phyloP scores from a whole-genome alignment of 441 rosid genomes.

The Populus trichocarpa region DNA sequence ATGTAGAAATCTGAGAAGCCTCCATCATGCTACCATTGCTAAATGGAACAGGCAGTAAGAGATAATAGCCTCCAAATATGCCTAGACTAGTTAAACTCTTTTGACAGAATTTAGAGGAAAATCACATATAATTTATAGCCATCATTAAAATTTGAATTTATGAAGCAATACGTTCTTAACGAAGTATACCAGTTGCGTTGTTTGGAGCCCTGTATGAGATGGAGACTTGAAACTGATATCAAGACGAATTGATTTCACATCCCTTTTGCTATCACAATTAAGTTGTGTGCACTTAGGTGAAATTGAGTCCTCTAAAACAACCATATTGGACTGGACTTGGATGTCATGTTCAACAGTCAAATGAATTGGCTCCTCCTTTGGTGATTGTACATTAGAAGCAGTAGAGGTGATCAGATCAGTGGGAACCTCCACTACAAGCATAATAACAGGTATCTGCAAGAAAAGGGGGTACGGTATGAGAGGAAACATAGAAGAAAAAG shows the following conservation, averaged over 20 bases:
- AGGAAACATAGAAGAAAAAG: constrained; percentile 30
- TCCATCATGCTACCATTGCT: neutral
- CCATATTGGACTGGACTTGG: constrained; percentile 40
- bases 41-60: no score
- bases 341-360: constrained; percentile 42
- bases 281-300: constrained; percentile 41
- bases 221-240: constrained; percentile 95
- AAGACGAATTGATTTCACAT: constrained; percentile 72
- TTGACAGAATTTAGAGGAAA: neutral
- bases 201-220: constrained; percentile 96
- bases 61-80: no score
- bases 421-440: constrained; percentile 97
- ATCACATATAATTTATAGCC: neutral
- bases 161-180: constrained; percentile 2
- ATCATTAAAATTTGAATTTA: neutral
- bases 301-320: constrained; percentile 50
- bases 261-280: constrained; percentile 35
- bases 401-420: constrained; percentile 60
- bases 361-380: constrained; percentile 49
- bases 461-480: constrained; percentile 23
- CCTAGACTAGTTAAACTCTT: neutral
- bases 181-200: constrained; percentile 76
- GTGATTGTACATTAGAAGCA: constrained; percentile 57
- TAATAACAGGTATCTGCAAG: constrained; percentile 86
- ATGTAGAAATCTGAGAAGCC: neutral